Evolutionary conservation across 192 early-diverging fungal species (phyloP), one percentile per base, ranked within the genome.

Genomic region (Coemansia guatemalensis): DNA sequence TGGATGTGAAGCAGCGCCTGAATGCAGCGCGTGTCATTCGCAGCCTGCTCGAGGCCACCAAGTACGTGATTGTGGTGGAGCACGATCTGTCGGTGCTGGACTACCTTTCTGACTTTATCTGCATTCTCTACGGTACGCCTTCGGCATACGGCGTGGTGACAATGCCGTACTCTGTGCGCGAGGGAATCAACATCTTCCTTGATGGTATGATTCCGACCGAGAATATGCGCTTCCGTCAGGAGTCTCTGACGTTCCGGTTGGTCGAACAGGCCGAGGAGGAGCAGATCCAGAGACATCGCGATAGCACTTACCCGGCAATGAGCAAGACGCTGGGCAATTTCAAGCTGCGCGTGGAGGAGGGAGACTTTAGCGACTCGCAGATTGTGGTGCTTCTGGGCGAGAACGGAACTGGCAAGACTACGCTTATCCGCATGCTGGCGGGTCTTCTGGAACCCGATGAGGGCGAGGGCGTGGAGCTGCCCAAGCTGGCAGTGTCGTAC

Each of bases 121-220:
- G 95, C 85, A 93, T 97, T 50, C 85, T 98, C n/a, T 98, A 98
- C 85, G 96, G 96, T 60, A 88, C 90, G 79, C 96, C 96, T 18
- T 92, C 91, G 26, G 91, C 90, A 6, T 98, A 98, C 80, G 95
- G 95, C 82, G 95, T 98, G 32, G 96, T 98, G 12, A 98, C 96
- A 21, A 85, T 98, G 70, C 96, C 96, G 35, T 96, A 93, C 85
- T 90, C 88, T 48, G 95, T 98, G 51, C 89, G 96, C 74, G 96
- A 98, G 84, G 96, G 95, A 71, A 97, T 98, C 87, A 98, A 98
- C 77, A 91, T 97, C 62, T 98, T 98, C 88, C 84, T 97, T 74
- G 93, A 94, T 61, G 96, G 96, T 69, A 92, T 87, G 75, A 92
- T 98, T 29, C 96, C 94, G 63, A 97, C 96, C 12, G 95, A 98